A percentile compares a stretch with the other conserved stretches of the same genome.
phyloP scores from a whole-genome alignment of 371 early-diverging fungal species.

The Mortierella polycephala region DNA sequence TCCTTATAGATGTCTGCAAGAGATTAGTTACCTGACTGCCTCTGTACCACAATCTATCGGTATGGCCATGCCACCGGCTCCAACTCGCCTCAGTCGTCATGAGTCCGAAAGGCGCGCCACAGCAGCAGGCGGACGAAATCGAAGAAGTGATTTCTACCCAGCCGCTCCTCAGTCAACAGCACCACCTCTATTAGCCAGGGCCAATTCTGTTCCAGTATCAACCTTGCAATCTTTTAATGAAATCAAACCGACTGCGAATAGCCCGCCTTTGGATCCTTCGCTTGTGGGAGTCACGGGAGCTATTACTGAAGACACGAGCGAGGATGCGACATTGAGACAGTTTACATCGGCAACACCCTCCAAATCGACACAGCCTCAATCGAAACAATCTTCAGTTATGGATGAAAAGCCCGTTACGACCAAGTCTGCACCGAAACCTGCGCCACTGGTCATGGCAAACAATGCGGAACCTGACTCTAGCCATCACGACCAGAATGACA shows the following conservation, averaged over 20 bases:
- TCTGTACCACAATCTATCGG: constrained; percentile 42
- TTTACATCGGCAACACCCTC: constrained; percentile 3
- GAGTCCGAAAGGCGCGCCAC: constrained; percentile 30
- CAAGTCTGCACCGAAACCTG: constrained; percentile 11
- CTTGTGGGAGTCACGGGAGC: neutral
- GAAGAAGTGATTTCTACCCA: constrained; percentile 45
- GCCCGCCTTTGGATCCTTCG: constrained; percentile 19
- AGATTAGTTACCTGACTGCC: constrained; percentile 68
- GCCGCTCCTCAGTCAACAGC: constrained; percentile 6
- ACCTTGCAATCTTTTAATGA: constrained; percentile 22
- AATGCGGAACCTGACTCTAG: constrained; percentile 3
- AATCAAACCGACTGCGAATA: constrained; percentile 12
- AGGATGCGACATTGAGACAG: constrained; percentile 41
- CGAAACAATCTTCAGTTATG: constrained; percentile 1
- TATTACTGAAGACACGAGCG: constrained; percentile 18
- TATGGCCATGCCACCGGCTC: constrained; percentile 34
- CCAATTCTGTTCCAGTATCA: constrained; percentile 41
- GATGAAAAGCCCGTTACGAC: neutral
- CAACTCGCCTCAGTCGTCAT: constrained; percentile 29
- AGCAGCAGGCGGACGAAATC: constrained; percentile 30
- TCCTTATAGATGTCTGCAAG: constrained; percentile 66
- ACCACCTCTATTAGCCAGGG: constrained; percentile 35
- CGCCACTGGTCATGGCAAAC: neutral
- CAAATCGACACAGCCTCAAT: neutral
- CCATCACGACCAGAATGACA: neutral